Evolutionary conservation across 306 rosid genomes (phyloP).

Genomic region (Prunus campanulata): DNA sequence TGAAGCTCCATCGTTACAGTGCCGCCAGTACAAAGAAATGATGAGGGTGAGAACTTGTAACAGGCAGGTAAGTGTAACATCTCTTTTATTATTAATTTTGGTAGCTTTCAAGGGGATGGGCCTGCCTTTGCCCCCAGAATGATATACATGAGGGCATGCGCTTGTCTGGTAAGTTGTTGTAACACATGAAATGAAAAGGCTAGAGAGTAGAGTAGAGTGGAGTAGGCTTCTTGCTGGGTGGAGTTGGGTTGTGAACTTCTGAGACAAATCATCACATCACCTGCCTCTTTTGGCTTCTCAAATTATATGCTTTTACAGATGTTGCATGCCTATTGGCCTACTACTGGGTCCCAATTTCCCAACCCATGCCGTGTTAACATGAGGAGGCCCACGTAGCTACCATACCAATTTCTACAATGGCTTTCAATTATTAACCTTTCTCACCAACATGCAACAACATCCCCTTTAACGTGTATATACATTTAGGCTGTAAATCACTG

Average conservation of each 20-base stretch:
- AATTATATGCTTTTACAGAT: slow-evolving; percentile 4
- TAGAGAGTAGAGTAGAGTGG: too few species aligned
- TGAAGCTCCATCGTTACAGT: too few species aligned
- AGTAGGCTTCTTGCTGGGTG: background rate
- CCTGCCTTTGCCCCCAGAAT: slow-evolving; percentile 15
- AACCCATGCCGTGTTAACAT: background rate
- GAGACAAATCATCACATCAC: background rate
- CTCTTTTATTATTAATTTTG: too few species aligned
- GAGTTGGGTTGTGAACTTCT: background rate
- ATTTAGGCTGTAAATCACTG: too few species aligned
- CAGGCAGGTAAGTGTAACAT: too few species aligned
- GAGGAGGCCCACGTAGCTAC: background rate
- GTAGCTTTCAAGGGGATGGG: background rate
- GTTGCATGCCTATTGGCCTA: background rate
- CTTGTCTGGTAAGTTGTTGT: slow-evolving; percentile 5
- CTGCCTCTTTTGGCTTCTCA: slow-evolving; percentile 2
- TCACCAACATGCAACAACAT: background rate
- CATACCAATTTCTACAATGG: background rate
- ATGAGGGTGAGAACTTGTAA: too few species aligned
- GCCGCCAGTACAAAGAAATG: too few species aligned
- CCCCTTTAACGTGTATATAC: too few species aligned
- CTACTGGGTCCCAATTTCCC: background rate
- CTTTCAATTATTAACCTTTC: background rate
- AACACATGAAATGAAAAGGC: background rate
- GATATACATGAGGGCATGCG: slow-evolving; percentile 27